phyloP scores from a whole-genome alignment of 1,139 yeast genomes.

The Nadsonia starkeyi-henricii region DNA sequence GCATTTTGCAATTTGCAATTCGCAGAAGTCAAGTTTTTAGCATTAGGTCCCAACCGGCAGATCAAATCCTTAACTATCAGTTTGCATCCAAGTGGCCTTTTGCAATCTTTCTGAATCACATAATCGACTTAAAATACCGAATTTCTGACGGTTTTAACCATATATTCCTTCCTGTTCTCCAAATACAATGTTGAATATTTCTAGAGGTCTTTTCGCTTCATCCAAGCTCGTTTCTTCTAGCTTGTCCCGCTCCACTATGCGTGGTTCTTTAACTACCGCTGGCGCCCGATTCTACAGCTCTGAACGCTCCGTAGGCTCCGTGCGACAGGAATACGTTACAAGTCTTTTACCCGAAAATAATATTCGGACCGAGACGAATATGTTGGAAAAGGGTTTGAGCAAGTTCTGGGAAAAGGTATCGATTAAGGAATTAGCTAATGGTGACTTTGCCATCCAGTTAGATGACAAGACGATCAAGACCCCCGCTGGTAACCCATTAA shows the following conservation, averaged over 20 bases:
- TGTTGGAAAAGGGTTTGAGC: slow-evolving; percentile 37
- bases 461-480: slow-evolving; percentile 73
- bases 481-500: slow-evolving; percentile 61
- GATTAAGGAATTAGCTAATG: slow-evolving; percentile 19
- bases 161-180: too few relatives aligned
- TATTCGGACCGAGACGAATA: background rate
- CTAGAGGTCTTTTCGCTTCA: background rate
- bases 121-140: too few relatives aligned
- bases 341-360: background rate
- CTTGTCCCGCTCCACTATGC: background rate
- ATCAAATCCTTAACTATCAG: too few relatives aligned
- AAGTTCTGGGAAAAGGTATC: slow-evolving; percentile 80
- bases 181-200: background rate
- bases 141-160: too few relatives aligned
- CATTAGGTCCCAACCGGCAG: background rate
- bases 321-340: background rate
- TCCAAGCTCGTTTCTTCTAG: background rate
- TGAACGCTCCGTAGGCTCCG: background rate
- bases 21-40: background rate
- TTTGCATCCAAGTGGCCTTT: too few relatives aligned
- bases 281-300: background rate
- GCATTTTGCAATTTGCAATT: too few relatives aligned
- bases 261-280: background rate
- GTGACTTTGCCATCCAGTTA: slow-evolving; percentile 40
- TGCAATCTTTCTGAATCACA: too few relatives aligned